A percentile compares a stretch with the other conserved stretches of the same genome.
These are phyloP conservation scores for Primulina eburnea DNA, from an alignment of 257 asterid species.

Conservation along the genomic window DNA sequence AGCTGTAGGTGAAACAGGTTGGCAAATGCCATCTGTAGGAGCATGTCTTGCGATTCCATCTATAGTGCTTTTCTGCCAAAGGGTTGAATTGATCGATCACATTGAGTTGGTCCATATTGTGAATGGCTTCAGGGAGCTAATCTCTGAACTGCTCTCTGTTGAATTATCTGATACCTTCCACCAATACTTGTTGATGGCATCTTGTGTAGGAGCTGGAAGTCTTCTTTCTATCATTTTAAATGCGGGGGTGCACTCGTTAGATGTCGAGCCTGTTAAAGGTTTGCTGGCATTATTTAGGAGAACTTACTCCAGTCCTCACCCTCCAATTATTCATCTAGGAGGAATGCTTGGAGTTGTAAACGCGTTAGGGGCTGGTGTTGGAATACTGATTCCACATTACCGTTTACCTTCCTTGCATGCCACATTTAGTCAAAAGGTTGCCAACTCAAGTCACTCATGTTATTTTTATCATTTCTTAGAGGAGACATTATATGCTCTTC, in stretches of 20 bases:
- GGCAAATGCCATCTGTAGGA: slow-evolving; percentile 52
- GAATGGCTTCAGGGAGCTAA: slow-evolving; percentile 47
- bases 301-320: slow-evolving; percentile 60
- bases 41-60: slow-evolving; percentile 81
- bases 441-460: slow-evolving; percentile 12
- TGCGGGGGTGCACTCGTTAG: slow-evolving; percentile 55
- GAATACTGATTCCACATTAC: slow-evolving; percentile 39
- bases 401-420: slow-evolving; percentile 27
- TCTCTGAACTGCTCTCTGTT: slow-evolving; percentile 53
- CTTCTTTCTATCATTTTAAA: slow-evolving; percentile 55
- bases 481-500: not conserved
- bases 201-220: slow-evolving; percentile 88
- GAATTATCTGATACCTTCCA: slow-evolving; percentile 49
- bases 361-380: slow-evolving; percentile 85
- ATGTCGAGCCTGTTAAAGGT: slow-evolving; percentile 49
- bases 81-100: slow-evolving; percentile 71
- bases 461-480: slow-evolving; percentile 3
- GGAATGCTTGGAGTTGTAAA: slow-evolving; percentile 87
- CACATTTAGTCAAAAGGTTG: slow-evolving; percentile 55
- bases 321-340: slow-evolving; percentile 70
- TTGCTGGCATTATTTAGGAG: slow-evolving; percentile 56
- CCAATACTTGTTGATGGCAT: slow-evolving; percentile 73
- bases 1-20: slow-evolving; percentile 30
- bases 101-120: slow-evolving; percentile 52
- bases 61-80: slow-evolving; percentile 67